phyloP scores from a whole-genome alignment of 2,329 filamentous ascomycete species.

The Colletotrichum chlorophyti region DNA sequence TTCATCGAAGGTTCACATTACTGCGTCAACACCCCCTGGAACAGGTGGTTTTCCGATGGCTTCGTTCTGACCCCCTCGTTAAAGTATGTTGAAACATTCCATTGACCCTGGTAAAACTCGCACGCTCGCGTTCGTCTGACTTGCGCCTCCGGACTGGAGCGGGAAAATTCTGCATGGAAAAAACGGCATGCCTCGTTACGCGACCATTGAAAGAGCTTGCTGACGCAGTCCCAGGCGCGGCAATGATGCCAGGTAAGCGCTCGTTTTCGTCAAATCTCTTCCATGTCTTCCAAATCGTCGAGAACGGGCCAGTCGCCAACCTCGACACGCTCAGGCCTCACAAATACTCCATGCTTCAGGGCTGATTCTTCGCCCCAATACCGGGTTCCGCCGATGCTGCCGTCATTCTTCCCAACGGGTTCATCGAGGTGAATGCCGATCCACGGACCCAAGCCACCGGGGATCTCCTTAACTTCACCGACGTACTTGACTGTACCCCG shows the following conservation, averaged over 20 bases:
- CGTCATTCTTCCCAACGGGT: constrained; percentile 84
- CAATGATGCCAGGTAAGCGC: not conserved
- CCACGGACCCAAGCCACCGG: constrained; percentile 70
- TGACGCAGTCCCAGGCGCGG: constrained; percentile 9
- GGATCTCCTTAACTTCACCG: constrained; percentile 77
- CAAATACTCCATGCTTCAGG: constrained; percentile 79
- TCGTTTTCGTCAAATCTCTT: constrained; percentile 63
- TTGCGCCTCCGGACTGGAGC: constrained; percentile 5
- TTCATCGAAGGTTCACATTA: constrained; percentile 23
- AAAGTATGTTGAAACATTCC: not conserved
- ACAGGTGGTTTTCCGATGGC: not conserved
- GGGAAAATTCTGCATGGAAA: constrained; percentile 17
- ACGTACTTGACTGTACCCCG: constrained; percentile 76
- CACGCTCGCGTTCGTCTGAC: constrained; percentile 23
- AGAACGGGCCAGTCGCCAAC: constrained; percentile 75
- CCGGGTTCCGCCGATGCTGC: constrained; percentile 68
- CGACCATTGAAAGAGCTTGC: not conserved
- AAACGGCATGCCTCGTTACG: constrained; percentile 10
- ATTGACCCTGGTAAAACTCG: constrained; percentile 6
- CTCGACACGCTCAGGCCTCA: constrained; percentile 79
- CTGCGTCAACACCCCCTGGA: constrained; percentile 19
- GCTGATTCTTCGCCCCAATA: constrained; percentile 73
- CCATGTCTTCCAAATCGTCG: constrained; percentile 79
- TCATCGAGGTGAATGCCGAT: constrained; percentile 79
- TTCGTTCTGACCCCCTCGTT: not conserved